Conservation (phyloP, 768 basidiomycete species). For the Agrocybe pediades region DNA sequence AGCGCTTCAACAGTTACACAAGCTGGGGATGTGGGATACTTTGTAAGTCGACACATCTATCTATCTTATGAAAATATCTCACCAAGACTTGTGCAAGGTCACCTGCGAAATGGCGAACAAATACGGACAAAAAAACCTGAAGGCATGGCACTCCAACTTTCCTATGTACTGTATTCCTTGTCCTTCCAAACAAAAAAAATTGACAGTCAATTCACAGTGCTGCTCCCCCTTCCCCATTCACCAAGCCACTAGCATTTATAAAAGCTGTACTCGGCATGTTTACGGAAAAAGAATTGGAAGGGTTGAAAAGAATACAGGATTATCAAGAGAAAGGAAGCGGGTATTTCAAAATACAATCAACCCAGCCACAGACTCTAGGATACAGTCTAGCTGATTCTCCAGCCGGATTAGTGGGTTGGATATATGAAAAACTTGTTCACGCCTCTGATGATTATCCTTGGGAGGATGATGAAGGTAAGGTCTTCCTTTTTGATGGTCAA, state of each 20-base stretch:
- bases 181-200: not conserved
- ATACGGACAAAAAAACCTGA: constrained; percentile 38
- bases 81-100: constrained; percentile 19
- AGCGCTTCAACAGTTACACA: constrained; percentile 34
- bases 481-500: not conserved
- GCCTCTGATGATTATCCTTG: constrained; percentile 58
- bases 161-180: not conserved
- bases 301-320: constrained; percentile 27
- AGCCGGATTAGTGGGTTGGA: constrained; percentile 53
- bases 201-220: not conserved
- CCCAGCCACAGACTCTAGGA: constrained; percentile 54
- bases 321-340: constrained; percentile 33
- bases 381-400: constrained; percentile 62
- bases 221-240: not conserved
- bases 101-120: constrained; percentile 23
- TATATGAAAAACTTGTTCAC: constrained; percentile 51
- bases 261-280: constrained; percentile 12
- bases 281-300: constrained; percentile 34
- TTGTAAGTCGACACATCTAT: constrained; percentile 20
- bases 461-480: constrained; percentile 59
- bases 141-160: constrained; percentile 54
- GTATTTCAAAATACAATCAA: constrained; percentile 42
- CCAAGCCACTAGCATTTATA: not conserved
- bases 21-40: constrained; percentile 52
- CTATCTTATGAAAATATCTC: not conserved